These are phyloP conservation scores for Bipolaris victoriae DNA, from an alignment of 2,329 filamentous ascomycete genomes.

Conservation along the genomic window DNA sequence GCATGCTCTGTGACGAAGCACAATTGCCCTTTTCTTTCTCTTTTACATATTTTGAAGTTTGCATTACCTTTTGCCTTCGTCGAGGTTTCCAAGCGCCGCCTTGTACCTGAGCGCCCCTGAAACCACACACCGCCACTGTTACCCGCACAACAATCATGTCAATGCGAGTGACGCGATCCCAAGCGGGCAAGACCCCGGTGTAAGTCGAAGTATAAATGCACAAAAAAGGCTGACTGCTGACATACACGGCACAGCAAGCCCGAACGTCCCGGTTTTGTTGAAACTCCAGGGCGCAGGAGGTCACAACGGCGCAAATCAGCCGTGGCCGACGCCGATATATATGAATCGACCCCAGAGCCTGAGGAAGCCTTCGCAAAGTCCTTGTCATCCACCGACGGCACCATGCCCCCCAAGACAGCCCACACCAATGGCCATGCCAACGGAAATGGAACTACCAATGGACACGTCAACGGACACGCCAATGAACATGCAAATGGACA, in stretches of 20 bases:
- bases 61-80: neutral
- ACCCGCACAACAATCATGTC: conserved; percentile 38
- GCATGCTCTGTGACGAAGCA: conserved; percentile 15
- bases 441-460: conserved; percentile 35
- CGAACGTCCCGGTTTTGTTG: conserved; percentile 55
- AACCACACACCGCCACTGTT: conserved; percentile 18
- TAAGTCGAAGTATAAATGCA: conserved; percentile 33
- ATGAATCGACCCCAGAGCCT: conserved; percentile 47
- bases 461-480: conserved; percentile 35
- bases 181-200: conserved; percentile 58
- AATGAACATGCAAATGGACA: conserved; percentile 35
- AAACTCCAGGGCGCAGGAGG: conserved; percentile 54
- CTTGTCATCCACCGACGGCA: conserved; percentile 1
- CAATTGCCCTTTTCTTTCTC: neutral
- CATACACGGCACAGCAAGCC: conserved; percentile 43
- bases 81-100: neutral
- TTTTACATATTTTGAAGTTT: neutral
- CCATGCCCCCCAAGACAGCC: conserved; percentile 33
- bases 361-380: conserved; percentile 27
- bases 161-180: conserved; percentile 53
- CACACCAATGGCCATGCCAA: conserved; percentile 42
- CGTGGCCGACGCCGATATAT: conserved; percentile 30
- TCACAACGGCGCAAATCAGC: conserved; percentile 53
- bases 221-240: conserved; percentile 26
- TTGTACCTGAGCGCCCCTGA: conserved; percentile 16